These are phyloP conservation scores for Tylopilus sp. DNA, from an alignment of 1,284 basidiomycete genomes.

Conservation along the genomic window DNA sequence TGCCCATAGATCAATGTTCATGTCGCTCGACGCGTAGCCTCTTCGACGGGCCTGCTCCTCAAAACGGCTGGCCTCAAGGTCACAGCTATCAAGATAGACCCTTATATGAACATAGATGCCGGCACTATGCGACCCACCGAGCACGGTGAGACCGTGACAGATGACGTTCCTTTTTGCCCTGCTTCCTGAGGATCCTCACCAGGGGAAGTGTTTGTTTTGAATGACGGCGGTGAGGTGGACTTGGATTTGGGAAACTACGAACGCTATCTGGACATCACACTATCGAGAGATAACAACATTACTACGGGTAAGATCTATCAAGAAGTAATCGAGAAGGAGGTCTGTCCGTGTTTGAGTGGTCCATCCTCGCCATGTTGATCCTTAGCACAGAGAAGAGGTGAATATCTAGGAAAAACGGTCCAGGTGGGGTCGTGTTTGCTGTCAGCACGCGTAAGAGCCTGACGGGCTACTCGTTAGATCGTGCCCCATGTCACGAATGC, in stretches of 20 bases:
- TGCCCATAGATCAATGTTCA: slow-evolving; percentile 24
- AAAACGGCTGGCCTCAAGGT: slow-evolving; percentile 96
- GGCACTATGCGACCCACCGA: slow-evolving; percentile 99
- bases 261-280: slow-evolving; percentile 92
- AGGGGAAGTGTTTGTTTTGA: slow-evolving; percentile 98
- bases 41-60: slow-evolving; percentile 93
- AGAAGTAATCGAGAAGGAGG: slow-evolving; percentile 97
- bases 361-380: slow-evolving; percentile 18
- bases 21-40: slow-evolving; percentile 54
- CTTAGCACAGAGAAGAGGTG: slow-evolving; percentile 73
- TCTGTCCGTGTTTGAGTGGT: slow-evolving; percentile 39
- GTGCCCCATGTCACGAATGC: slow-evolving; percentile 96
- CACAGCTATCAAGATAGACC: slow-evolving; percentile 99
- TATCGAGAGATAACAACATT: slow-evolving; percentile 95
- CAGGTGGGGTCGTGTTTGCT: slow-evolving; percentile 47
- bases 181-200: slow-evolving; percentile 18
- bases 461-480: slow-evolving; percentile 54
- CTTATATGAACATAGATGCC: slow-evolving; percentile 99
- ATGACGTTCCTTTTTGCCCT: slow-evolving; percentile 4
- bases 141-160: slow-evolving; percentile 65
- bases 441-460: not conserved
- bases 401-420: slow-evolving; percentile 98
- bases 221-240: slow-evolving; percentile 98
- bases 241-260: slow-evolving; percentile 99
- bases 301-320: slow-evolving; percentile 98